Percentiles rank a stretch among this genome's conserved stretches.
phyloP scores from a whole-genome alignment of 2,329 filamentous ascomycete genomes.

The Phaeosphaeriaceae sp. region DNA sequence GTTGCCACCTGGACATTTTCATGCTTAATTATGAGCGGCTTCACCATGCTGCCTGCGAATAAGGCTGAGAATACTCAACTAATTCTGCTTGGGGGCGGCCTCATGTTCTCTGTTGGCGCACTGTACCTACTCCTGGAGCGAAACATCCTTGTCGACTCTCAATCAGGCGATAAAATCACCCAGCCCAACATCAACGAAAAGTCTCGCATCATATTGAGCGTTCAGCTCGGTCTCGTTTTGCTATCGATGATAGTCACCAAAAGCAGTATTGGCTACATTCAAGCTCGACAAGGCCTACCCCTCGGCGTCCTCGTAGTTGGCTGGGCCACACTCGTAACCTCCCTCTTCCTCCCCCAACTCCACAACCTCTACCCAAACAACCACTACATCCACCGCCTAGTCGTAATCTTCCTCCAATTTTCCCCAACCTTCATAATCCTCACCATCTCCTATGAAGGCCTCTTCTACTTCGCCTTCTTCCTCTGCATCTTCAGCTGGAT shows the following conservation, averaged over 20 bases:
- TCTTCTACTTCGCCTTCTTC: conserved; percentile 93
- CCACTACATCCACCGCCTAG: conserved; percentile 87
- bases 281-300: conserved; percentile 83
- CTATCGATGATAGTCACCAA: conserved; percentile 85
- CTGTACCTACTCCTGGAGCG: conserved; percentile 83
- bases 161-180: conserved; percentile 38
- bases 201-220: conserved; percentile 67
- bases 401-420: conserved; percentile 90
- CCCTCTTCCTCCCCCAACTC: conserved; percentile 79
- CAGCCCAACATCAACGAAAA: conserved; percentile 50
- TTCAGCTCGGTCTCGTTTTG: conserved; percentile 78
- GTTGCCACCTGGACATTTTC: conserved; percentile 75
- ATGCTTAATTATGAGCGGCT: conserved; percentile 84
- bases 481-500: conserved; percentile 86
- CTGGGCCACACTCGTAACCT: conserved; percentile 78
- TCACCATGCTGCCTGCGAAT: conserved; percentile 85
- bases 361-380: conserved; percentile 80
- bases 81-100: conserved; percentile 74
- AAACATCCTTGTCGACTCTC: conserved; percentile 56
- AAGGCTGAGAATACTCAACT: conserved; percentile 79
- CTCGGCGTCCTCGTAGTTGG: conserved; percentile 86
- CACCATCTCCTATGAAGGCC: conserved; percentile 94
- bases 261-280: conserved; percentile 82
- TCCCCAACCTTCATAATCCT: conserved; percentile 94
- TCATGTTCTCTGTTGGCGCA: conserved; percentile 79